Evolutionary conservation across 805 yeast genomes (phyloP).

Genomic region (Saturnispora besseyi): DNA sequence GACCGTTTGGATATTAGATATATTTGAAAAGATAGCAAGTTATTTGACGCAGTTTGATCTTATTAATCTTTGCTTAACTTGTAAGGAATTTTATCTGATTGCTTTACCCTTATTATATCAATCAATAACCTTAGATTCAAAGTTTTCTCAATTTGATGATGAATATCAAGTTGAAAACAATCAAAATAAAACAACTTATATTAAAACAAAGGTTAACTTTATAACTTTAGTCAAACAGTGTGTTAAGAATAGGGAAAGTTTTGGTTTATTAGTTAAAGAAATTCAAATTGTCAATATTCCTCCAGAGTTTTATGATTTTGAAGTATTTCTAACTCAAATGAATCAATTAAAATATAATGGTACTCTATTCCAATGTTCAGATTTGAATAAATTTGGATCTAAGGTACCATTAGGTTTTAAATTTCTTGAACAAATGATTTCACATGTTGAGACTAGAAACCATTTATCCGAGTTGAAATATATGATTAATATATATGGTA

Average conservation of each 20-base stretch:
- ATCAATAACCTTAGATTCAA: conserved; percentile 19
- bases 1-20: conserved; percentile 16
- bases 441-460: conserved; percentile 2
- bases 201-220: conserved; percentile 9
- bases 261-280: conserved; percentile 1
- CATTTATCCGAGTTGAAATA: conserved; percentile 5
- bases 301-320: conserved; percentile 24
- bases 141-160: conserved; percentile 21
- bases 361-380: not conserved
- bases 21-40: conserved; percentile 12
- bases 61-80: conserved; percentile 11
- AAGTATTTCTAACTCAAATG: conserved; percentile 6
- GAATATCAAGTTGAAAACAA: conserved; percentile 17
- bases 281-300: conserved; percentile 18
- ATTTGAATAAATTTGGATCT: conserved; percentile 3
- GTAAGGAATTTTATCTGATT: conserved; percentile 8
- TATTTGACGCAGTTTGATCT: conserved; percentile 22
- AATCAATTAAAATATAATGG: not conserved
- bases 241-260: not conserved
- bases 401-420: conserved; percentile 13
- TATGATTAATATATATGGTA: conserved; percentile 5
- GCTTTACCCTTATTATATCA: conserved; percentile 13
- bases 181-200: conserved; percentile 5
- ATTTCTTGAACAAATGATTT: conserved; percentile 10
- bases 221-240: conserved; percentile 2